Evolutionary conservation across 2,329 filamentous ascomycete species (phyloP).

Genomic region (Coleophoma cylindrospora): DNA sequence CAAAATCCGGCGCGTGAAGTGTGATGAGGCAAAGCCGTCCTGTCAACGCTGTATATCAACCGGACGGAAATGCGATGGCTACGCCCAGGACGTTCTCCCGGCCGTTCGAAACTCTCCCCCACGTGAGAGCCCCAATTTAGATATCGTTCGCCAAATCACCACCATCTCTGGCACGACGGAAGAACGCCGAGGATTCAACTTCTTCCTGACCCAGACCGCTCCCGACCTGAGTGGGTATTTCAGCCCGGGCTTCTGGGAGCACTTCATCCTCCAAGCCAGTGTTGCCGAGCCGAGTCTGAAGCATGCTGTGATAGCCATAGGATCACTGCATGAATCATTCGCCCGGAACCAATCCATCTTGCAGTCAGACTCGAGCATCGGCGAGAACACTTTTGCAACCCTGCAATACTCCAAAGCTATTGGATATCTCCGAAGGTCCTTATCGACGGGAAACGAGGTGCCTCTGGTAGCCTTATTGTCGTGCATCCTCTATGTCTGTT

Average conservation of each 20-base stretch:
- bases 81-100: not conserved
- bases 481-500: constrained; percentile 23
- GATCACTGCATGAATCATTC: constrained; percentile 23
- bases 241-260: constrained; percentile 5
- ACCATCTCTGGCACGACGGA: constrained; percentile 4
- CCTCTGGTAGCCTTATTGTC: constrained; percentile 20
- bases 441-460: constrained; percentile 15
- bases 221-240: constrained; percentile 5
- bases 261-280: constrained; percentile 6
- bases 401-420: constrained; percentile 26
- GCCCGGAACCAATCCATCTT: constrained; percentile 4
- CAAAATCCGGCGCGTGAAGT: constrained; percentile 18
- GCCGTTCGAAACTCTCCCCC: not conserved
- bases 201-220: constrained; percentile 4
- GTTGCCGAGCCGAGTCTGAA: constrained; percentile 16
- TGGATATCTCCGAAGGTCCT: constrained; percentile 15
- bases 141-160: not conserved
- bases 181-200: constrained; percentile 7
- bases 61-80: constrained; percentile 8
- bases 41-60: constrained; percentile 15
- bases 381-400: constrained; percentile 12
- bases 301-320: constrained; percentile 24
- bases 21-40: constrained; percentile 18
- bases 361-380: not conserved
- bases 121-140: not conserved